Evolutionary conservation across 805 yeast genomes (phyloP).

Genomic region (Scheffersomyces stipitis): DNA sequence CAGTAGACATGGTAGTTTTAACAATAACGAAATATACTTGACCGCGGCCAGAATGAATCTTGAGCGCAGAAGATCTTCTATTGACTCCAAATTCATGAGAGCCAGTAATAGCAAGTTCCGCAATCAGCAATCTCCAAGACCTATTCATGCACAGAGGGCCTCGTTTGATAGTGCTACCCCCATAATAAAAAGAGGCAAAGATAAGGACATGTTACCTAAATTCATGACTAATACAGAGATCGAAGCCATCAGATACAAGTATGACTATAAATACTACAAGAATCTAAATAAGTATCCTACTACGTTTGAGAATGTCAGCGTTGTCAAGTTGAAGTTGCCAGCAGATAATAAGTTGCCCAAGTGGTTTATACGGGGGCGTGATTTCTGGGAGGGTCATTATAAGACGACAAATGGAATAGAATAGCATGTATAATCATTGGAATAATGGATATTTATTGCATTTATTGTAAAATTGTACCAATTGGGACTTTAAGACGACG

Average conservation of each 20-base stretch:
- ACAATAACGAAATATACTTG: conserved; percentile 14
- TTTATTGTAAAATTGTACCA: no score
- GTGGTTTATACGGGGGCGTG: conserved; percentile 71
- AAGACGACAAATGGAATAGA: no score
- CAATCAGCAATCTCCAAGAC: conserved; percentile 5
- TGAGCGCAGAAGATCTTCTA: conserved; percentile 32
- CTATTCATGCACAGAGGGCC: conserved; percentile 7
- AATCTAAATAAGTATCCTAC: conserved; percentile 32
- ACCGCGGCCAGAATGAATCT: conserved; percentile 16
- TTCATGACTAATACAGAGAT: conserved; percentile 5
- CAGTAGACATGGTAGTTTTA: conserved; percentile 22
- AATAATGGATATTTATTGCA: no score
- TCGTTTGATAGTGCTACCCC: conserved; percentile 7
- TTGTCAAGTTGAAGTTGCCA: conserved; percentile 54
- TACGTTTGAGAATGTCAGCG: conserved; percentile 36
- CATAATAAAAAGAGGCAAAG: conserved; percentile 1
- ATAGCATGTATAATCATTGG: no score
- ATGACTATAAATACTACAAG: conserved; percentile 42
- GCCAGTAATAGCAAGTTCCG: conserved; percentile 19
- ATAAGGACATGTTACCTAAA: conserved; percentile 5
- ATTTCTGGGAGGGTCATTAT: conserved; percentile 67
- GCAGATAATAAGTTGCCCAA: conserved; percentile 62
- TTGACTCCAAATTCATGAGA: conserved; percentile 30
- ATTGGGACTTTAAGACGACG: no score
- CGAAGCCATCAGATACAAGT: conserved; percentile 18